Evolutionary conservation across 768 basidiomycete genomes (phyloP), one percentile per base, ranked within the genome.

Genomic region (Macrocybe gigantea): DNA sequence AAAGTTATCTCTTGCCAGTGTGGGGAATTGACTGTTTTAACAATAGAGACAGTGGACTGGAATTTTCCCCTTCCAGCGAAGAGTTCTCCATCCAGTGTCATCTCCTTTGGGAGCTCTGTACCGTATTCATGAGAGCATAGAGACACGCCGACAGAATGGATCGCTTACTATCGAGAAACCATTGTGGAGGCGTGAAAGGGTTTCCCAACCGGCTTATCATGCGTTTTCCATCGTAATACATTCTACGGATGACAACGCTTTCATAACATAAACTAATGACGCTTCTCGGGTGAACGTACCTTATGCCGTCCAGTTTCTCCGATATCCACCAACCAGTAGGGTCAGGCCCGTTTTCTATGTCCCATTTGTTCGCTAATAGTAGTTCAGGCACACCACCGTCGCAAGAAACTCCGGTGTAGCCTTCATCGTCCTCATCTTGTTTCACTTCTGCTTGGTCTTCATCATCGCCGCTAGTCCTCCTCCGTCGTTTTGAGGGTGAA

Each of bases 271-370:
- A 40, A 37, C 34, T 9, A 45, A 12, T 39, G 33, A 44, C 30
- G 41, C 32, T 29, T 30, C 10, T 38, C 34, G n/a, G 15, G 31
- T 14, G 49, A 29, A 50, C 71, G n/a, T 51, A 79, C 79, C 79
- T 64, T 33, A 82, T 78, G 48, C 80, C 79, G 59, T 82, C 80
- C 42, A 82, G 56, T 56, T 82, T 81, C 54, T 82, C 79, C 2
- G 77, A 79, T 31, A 80, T 72, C 77, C 77, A 80, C 77, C 78
- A 82, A 1, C 78, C 78, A 11, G 71, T 70, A 1, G 78, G 78
- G 55, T 82, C 79, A 13, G 65, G 64, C 0, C 78, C 78, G 22
- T 54, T 74, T 10, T 77, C 76, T 2, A 78, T 48, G 45, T 80
- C 78, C 78, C 78, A 80, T 45, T 78, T 79, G 51, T 71, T 73